Base-by-base conservation (phyloP, 2,329 filamentous ascomycete genomes). In the Penicillium polonicum region DNA sequence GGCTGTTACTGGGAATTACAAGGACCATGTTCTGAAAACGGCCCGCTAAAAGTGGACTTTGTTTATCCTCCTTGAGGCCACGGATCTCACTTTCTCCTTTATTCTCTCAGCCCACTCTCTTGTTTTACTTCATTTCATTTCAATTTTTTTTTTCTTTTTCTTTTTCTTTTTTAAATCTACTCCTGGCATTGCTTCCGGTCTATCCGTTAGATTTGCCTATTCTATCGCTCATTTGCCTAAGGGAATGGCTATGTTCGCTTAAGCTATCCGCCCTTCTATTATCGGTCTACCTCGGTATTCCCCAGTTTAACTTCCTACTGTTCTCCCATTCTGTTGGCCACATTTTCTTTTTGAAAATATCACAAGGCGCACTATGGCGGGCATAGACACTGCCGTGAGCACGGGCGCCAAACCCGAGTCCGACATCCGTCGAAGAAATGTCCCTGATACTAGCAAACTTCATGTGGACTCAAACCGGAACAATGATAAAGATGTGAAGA, bases 361-460 rank as follows among this genome's bases (percentile, higher is more conserved):
- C 17, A 19, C 31, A 36, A 51, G 31, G 33, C 23, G 9, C 61
- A 69, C 19, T 48, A 76, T 75, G 74, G 68, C 70, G 41, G 67
- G 65, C 50, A 63, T 61, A 38, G 67, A 74, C 55, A 63, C 64
- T 55, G 74, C 68, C 48, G 71, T 69, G 39, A 71, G 68, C 46
- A 74, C 74, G 27, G 74, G 73, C 27, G 66, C 68, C 36, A 68
- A 74, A 48, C 66, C 72, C 25, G 57, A 68, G 53, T 55, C 68
- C 39, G 74, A 79, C 58, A 55, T 78, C 38, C 73, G 77, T 48
- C 75, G 75, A 59, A 72, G 77, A 69, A 78, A 78, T 70, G 72
- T 78, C 31, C 64, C 72, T 43, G 67, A 64, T 48, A 59, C 71
- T 31, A 70, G 73, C 43, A 72, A 65, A 43, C 48, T 63, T 38